Conservation (phyloP, 768 basidiomycete species). For the Tricholoma flavovirens region DNA sequence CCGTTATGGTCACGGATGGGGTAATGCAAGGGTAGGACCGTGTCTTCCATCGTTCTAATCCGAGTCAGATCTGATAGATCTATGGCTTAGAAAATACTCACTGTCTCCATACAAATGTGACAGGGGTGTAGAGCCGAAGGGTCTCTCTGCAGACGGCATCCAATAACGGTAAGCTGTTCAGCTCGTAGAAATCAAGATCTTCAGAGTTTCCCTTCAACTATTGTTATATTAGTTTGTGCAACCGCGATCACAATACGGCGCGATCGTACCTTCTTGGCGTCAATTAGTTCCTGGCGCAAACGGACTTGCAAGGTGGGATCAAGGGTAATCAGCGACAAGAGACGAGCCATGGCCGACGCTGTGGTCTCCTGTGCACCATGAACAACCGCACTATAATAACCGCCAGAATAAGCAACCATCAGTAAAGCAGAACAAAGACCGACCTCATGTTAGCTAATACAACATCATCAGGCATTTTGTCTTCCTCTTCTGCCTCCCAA, state of each 20-base stretch:
- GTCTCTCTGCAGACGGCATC: conserved; percentile 36
- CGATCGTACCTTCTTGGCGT: conserved; percentile 3
- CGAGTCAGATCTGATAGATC: not conserved
- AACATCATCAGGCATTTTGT: conserved; percentile 22
- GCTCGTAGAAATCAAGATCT: conserved; percentile 30
- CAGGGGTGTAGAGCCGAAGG: conserved; percentile 22
- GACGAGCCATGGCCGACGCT: conserved; percentile 22
- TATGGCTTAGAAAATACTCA: conserved; percentile 10
- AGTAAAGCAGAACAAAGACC: not conserved
- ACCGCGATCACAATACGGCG: not conserved
- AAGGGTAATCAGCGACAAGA: conserved; percentile 21
- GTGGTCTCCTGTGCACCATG: conserved; percentile 33
- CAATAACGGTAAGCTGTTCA: conserved; percentile 30
- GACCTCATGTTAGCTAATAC: conserved; percentile 27
- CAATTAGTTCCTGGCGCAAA: conserved; percentile 20
- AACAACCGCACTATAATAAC: conserved; percentile 21
- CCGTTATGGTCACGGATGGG: conserved; percentile 26
- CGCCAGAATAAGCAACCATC: not conserved
- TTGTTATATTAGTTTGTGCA: not conserved
- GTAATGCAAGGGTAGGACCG: conserved; percentile 27
- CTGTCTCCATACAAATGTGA: conserved; percentile 26
- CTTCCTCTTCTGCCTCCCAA: conserved; percentile 21
- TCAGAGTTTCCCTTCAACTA: conserved; percentile 17
- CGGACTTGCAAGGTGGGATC: conserved; percentile 24
- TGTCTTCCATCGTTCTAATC: conserved; percentile 26